Conservation (phyloP, 441 rosid species). For the Syzygium syzygioides region DNA sequence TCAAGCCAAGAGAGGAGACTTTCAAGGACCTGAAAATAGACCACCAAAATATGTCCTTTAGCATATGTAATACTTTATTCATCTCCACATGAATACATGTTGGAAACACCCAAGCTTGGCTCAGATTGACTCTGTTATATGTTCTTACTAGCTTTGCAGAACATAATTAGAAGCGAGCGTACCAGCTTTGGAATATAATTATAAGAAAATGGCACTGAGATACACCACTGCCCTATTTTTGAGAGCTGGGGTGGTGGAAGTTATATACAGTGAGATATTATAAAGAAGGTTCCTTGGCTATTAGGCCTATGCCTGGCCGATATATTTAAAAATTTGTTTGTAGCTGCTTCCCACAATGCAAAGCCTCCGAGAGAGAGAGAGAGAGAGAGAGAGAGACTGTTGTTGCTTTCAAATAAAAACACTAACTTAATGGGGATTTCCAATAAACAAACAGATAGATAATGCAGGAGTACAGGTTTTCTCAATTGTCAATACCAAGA, state of each 20-base stretch:
- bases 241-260: not conserved
- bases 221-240: not conserved
- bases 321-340: not conserved
- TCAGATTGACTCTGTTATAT: not conserved
- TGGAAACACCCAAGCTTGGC: not conserved
- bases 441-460: not conserved
- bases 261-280: not conserved
- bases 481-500: not conserved
- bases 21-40: not conserved
- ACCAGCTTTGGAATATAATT: not conserved
- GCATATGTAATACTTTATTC: not conserved
- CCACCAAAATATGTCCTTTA: not conserved
- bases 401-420: not conserved
- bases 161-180: not conserved
- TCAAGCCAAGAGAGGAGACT: not conserved
- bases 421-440: not conserved
- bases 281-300: conserved; percentile 12
- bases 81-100: not conserved
- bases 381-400: not conserved
- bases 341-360: conserved; percentile 29
- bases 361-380: not conserved
- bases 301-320: conserved; percentile 1
- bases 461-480: not conserved
- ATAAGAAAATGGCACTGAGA: not conserved
- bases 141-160: not conserved